A percentile compares a stretch with the other conserved stretches of the same genome.
phyloP scores from a whole-genome alignment of 2,329 filamentous ascomycete genomes.

The Phoma sp. region DNA sequence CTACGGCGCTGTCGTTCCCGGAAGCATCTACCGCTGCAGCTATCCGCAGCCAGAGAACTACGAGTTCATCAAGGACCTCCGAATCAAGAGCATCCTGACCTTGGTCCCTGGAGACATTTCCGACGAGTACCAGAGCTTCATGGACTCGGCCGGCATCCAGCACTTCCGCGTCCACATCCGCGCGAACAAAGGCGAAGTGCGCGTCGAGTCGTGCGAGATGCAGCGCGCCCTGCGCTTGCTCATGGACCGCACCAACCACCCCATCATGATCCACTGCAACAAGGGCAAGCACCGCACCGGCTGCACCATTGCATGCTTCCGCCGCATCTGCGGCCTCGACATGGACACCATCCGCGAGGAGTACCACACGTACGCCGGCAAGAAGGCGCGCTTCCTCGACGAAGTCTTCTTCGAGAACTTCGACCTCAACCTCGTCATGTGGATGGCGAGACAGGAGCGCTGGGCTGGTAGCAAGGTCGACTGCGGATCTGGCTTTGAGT shows the following conservation, averaged over 20 bases:
- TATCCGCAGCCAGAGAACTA: constrained; percentile 77
- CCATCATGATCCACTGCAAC: constrained; percentile 89
- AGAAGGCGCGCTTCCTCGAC: constrained; percentile 57
- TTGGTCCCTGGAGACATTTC: constrained; percentile 58
- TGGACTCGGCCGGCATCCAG: constrained; percentile 69
- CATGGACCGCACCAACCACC: constrained; percentile 75
- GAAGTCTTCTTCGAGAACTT: constrained; percentile 54
- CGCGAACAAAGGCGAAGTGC: constrained; percentile 78
- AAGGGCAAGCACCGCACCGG: constrained; percentile 93
- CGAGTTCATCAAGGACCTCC: constrained; percentile 69
- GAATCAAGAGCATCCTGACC: constrained; percentile 79
- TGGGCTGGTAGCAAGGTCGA: constrained; percentile 31
- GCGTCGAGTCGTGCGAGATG: constrained; percentile 59
- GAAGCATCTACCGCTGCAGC: constrained; percentile 78
- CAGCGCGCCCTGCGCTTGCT: constrained; percentile 72
- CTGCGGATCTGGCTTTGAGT: constrained; percentile 8
- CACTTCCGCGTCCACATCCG: constrained; percentile 79
- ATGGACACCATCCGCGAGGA: constrained; percentile 69
- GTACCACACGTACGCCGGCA: constrained; percentile 67
- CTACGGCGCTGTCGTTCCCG: constrained; percentile 75
- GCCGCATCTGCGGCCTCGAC: constrained; percentile 71
- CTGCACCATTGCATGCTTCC: constrained; percentile 81
- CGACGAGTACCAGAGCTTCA: constrained; percentile 63
- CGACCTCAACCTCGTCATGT: constrained; percentile 50
- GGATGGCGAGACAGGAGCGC: constrained; percentile 43